These are phyloP conservation scores for Hygrophorus pudorinus DNA, from an alignment of 768 basidiomycete genomes.

Conservation along the genomic window DNA sequence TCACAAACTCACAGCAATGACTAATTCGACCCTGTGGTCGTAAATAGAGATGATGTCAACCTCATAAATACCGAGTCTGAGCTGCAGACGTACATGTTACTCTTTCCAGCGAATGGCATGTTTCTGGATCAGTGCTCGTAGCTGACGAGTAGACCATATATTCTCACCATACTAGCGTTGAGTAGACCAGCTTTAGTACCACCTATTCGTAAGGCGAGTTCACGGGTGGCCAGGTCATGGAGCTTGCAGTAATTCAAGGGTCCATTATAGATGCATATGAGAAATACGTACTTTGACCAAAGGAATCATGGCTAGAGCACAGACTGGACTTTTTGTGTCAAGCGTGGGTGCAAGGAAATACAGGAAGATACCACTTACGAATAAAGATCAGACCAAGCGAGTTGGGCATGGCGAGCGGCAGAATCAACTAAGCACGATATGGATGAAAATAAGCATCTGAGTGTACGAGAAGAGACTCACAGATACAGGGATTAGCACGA, in stretches of 20 bases:
- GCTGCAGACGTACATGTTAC: slow-evolving; percentile 47
- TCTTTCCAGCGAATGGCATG: slow-evolving; percentile 27
- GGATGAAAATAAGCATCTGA: not conserved
- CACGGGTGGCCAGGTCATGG: slow-evolving; percentile 67
- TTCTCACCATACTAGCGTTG: slow-evolving; percentile 67
- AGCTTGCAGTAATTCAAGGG: slow-evolving; percentile 29
- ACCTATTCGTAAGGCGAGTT: slow-evolving; percentile 67
- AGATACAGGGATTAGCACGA: slow-evolving; percentile 58
- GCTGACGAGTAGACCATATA: not conserved
- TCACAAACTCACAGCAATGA: slow-evolving; percentile 52
- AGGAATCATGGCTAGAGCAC: slow-evolving; percentile 63
- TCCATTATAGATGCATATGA: not conserved
- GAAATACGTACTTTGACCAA: slow-evolving; percentile 51
- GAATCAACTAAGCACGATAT: slow-evolving; percentile 39
- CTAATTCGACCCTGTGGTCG: slow-evolving; percentile 42
- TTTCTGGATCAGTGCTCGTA: not conserved
- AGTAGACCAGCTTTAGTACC: slow-evolving; percentile 69
- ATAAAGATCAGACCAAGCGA: slow-evolving; percentile 50
- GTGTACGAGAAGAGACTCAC: slow-evolving; percentile 28
- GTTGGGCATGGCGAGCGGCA: slow-evolving; percentile 36
- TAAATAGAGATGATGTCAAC: slow-evolving; percentile 5
- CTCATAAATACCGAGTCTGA: not conserved
- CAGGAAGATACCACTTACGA: slow-evolving; percentile 30
- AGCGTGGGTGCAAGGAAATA: not conserved
- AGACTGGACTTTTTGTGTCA: slow-evolving; percentile 31